phyloP scores from a whole-genome alignment of 805 yeast genomes.

The Metschnikowia similis region DNA sequence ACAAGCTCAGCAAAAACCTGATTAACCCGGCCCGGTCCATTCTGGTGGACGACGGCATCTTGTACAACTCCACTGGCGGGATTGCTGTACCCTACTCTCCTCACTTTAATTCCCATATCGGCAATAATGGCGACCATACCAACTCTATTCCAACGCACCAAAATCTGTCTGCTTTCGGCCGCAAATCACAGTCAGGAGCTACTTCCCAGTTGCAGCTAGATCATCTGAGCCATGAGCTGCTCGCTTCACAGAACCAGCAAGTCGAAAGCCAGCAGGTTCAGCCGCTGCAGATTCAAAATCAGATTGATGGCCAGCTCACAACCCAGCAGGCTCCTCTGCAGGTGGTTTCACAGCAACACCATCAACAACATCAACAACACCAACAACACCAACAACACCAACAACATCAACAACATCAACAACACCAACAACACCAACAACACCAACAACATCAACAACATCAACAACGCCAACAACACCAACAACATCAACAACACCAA shows the following conservation, averaged over 20 bases:
- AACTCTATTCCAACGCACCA: neutral
- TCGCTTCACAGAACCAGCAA: neutral
- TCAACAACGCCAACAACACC: slow-evolving; percentile 5
- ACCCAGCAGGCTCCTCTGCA: neutral
- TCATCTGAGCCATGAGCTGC: neutral
- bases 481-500: slow-evolving; percentile 3
- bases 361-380: neutral
- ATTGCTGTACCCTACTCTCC: slow-evolving; percentile 17
- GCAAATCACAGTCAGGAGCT: slow-evolving; percentile 3
- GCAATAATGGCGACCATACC: neutral
- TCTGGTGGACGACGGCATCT: slow-evolving; percentile 36
- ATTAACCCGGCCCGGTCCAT: slow-evolving; percentile 38
- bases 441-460: slow-evolving; percentile 5
- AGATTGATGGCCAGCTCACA: neutral
- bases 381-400: slow-evolving; percentile 3
- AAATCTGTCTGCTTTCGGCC: neutral
- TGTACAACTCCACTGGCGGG: slow-evolving; percentile 33
- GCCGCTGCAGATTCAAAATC: neutral
- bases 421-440: slow-evolving; percentile 3
- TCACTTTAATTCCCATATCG: neutral
- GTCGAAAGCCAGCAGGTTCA: neutral
- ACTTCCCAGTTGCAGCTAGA: slow-evolving; percentile 1
- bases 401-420: neutral
- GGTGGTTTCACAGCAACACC: slow-evolving; percentile 2
- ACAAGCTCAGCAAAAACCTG: slow-evolving; percentile 40